Conservation (phyloP, 345 rosid species). For the Garcia nutans region DNA sequence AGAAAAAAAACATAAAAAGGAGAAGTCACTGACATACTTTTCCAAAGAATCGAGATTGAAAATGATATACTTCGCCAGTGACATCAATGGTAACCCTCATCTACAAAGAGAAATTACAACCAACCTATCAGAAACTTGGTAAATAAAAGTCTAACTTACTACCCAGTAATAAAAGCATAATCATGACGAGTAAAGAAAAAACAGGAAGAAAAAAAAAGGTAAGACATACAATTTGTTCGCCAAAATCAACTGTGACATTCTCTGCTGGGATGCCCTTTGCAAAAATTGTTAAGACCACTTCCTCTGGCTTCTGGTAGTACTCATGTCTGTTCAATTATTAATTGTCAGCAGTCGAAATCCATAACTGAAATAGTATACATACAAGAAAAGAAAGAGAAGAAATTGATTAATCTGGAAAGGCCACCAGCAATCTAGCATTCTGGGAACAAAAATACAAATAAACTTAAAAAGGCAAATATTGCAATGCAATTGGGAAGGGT, state of each 20-base stretch:
- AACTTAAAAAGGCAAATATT: background rate
- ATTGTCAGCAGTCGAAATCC: background rate
- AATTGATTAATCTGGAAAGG: background rate
- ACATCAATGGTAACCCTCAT: slow-evolving; percentile 62
- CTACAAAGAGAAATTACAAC: slow-evolving; percentile 33
- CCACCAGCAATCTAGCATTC: background rate
- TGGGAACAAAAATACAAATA: background rate
- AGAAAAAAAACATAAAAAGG: background rate
- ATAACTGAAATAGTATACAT: background rate
- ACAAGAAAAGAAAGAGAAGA: background rate
- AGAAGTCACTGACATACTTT: slow-evolving; percentile 48
- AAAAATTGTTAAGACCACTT: slow-evolving; percentile 80
- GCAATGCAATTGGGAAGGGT: background rate
- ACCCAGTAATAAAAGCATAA: background rate
- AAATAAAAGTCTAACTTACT: background rate
- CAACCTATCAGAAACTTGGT: background rate
- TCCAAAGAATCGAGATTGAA: slow-evolving; percentile 83
- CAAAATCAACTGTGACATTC: slow-evolving; percentile 58
- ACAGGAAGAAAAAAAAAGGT: background rate
- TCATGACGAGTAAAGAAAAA: background rate
- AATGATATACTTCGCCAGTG: slow-evolving; percentile 70
- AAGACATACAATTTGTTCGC: slow-evolving; percentile 76
- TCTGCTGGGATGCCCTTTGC: slow-evolving; percentile 70
- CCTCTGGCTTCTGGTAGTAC: slow-evolving; percentile 82
- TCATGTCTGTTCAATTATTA: slow-evolving; percentile 57